Evolutionary conservation across 371 early-diverging fungal genomes (phyloP).

Genomic region (Phascolomyces articulosus): DNA sequence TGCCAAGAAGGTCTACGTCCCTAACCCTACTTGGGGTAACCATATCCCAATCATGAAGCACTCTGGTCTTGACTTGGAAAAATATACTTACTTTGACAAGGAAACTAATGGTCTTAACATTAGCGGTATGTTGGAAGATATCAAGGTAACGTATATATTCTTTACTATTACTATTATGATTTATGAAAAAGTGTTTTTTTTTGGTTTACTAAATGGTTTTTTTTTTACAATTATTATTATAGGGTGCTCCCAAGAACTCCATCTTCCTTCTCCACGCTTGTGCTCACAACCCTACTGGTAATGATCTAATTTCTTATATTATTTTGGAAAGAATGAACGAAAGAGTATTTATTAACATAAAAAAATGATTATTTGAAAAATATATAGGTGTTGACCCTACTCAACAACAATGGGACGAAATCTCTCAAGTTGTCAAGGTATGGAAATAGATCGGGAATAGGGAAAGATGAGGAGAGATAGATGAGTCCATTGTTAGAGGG

Average conservation of each 20-base stretch:
- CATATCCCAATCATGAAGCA: slow-evolving; percentile 94
- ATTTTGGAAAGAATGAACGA: too few relatives aligned
- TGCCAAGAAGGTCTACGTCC: slow-evolving; percentile 90
- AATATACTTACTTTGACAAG: slow-evolving; percentile 96
- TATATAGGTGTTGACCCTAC: slow-evolving; percentile 92
- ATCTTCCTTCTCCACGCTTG: slow-evolving; percentile 96
- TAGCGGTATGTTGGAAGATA: slow-evolving; percentile 88
- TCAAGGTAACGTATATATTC: slow-evolving; percentile 53
- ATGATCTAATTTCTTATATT: too few relatives aligned
- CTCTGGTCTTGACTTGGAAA: slow-evolving; percentile 83
- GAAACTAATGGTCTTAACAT: slow-evolving; percentile 93
- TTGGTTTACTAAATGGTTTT: neutral
- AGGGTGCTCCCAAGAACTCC: slow-evolving; percentile 86
- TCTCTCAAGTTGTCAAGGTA: slow-evolving; percentile 80
- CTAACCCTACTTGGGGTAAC: slow-evolving; percentile 98
- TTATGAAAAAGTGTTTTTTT: too few relatives aligned
- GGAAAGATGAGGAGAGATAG: neutral
- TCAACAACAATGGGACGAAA: slow-evolving; percentile 89
- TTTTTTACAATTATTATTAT: neutral
- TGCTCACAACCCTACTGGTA: slow-evolving; percentile 95
- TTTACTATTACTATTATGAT: neutral
- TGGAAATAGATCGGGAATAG: neutral
- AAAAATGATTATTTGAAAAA: too few relatives aligned
- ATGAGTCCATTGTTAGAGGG: too few relatives aligned
- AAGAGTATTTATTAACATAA: too few relatives aligned